phyloP scores from a whole-genome alignment of 441 rosid genomes.

The Biscutella laevigata region DNA sequence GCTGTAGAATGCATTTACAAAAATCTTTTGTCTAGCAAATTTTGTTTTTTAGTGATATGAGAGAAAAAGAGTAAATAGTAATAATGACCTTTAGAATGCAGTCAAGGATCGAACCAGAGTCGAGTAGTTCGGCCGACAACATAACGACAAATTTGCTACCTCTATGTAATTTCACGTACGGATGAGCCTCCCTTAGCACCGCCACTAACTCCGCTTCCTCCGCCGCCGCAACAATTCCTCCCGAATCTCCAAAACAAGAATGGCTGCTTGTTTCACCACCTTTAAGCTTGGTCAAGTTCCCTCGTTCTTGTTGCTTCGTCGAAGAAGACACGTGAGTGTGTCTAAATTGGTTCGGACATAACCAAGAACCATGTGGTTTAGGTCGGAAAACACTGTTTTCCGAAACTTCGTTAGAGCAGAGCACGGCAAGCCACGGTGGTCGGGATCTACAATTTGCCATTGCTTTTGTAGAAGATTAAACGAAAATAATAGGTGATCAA shows the following conservation, averaged over 20 bases:
- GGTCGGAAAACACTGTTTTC: not conserved
- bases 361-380: not conserved
- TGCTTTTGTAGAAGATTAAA: not conserved
- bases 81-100: slow-evolving; percentile 14
- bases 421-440: not conserved
- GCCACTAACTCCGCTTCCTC: slow-evolving; percentile 13
- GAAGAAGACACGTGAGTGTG: not conserved
- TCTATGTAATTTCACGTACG: slow-evolving; percentile 21
- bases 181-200: slow-evolving; percentile 18
- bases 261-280: not conserved
- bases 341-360: not conserved
- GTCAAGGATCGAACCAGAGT: slow-evolving; percentile 2
- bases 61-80: not conserved
- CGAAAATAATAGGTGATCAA: too few species aligned
- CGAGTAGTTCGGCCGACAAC: slow-evolving; percentile 16
- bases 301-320: not conserved
- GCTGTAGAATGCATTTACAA: too few species aligned
- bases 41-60: not conserved
- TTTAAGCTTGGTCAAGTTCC: not conserved
- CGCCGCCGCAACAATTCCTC: not conserved
- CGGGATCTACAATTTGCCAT: slow-evolving; percentile 6
- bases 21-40: too few species aligned
- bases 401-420: not conserved
- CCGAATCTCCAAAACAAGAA: not conserved
- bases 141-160: slow-evolving; percentile 10